Evolutionary conservation across 2,329 filamentous ascomycete genomes (phyloP).

Genomic region (Blastomyces emzantsi): DNA sequence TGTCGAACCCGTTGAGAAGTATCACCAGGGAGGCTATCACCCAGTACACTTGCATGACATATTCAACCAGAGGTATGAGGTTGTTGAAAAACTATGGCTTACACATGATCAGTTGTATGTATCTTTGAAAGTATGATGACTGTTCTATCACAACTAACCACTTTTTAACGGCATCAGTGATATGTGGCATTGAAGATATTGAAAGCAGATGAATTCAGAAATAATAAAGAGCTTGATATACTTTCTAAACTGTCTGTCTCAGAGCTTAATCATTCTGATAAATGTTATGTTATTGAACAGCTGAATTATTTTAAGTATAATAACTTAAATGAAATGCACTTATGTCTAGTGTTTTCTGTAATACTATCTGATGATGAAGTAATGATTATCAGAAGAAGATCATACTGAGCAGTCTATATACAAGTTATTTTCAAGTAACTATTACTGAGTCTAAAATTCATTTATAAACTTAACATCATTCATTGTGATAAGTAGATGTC

Average conservation of each 20-base stretch:
- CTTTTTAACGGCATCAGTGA: too few species aligned
- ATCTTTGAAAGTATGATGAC: too few species aligned
- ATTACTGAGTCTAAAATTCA: constrained; percentile 16
- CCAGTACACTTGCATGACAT: constrained; percentile 21
- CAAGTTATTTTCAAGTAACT: constrained; percentile 17
- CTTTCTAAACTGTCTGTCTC: too few species aligned
- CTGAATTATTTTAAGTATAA: constrained; percentile 22
- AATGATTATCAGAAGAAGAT: constrained; percentile 16
- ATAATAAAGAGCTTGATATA: too few species aligned
- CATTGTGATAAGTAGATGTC: constrained; percentile 17
- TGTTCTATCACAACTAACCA: too few species aligned
- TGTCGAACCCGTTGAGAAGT: constrained; percentile 22
- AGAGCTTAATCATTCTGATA: too few species aligned
- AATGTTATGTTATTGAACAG: constrained; percentile 20
- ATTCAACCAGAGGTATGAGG: constrained; percentile 18
- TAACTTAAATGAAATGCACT: constrained; percentile 19
- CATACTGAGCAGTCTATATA: constrained; percentile 15
- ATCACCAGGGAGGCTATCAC: constrained; percentile 22
- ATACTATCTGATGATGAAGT: constrained; percentile 20
- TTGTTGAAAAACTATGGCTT: too few species aligned
- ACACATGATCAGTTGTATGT: too few species aligned
- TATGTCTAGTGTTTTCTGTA: constrained; percentile 22
- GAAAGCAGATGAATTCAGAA: too few species aligned
- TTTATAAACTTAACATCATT: constrained; percentile 16
- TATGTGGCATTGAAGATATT: too few species aligned